phyloP scores from a whole-genome alignment of 805 yeast genomes.

The Saccharomycopsis microspora region DNA sequence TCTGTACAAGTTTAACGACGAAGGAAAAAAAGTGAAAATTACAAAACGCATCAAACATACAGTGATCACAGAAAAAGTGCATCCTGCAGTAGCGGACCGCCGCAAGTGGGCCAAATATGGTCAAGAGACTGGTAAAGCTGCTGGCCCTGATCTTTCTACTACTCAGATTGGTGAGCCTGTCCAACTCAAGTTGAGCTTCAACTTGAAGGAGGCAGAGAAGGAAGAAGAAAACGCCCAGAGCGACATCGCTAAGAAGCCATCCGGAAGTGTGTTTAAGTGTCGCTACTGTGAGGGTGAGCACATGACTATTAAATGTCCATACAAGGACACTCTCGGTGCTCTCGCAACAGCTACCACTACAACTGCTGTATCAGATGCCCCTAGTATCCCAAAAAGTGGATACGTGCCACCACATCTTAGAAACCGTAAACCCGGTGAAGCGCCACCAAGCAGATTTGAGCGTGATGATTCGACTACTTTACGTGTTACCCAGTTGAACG shows the following conservation, averaged over 20 bases:
- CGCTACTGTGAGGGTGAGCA: conserved; percentile 92
- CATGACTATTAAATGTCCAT: conserved; percentile 92
- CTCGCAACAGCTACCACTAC: conserved; percentile 16
- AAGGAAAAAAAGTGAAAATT: conserved; percentile 76
- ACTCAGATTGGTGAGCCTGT: conserved; percentile 85
- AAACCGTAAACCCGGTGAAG: conserved; percentile 30
- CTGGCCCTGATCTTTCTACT: conserved; percentile 84
- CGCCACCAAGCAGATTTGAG: conserved; percentile 23
- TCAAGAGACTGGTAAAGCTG: conserved; percentile 54
- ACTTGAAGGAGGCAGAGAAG: conserved; percentile 71
- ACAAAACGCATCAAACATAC: conserved; percentile 78
- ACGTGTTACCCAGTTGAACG: conserved; percentile 85
- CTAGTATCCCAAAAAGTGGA: conserved; percentile 24
- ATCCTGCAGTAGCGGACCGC: conserved; percentile 78
- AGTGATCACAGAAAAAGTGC: conserved; percentile 69
- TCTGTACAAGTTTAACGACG: conserved; percentile 59
- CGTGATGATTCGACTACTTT: conserved; percentile 66
- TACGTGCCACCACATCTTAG: conserved; percentile 37
- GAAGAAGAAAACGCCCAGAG: conserved; percentile 48
- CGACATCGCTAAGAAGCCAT: conserved; percentile 34
- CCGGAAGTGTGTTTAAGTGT: conserved; percentile 49
- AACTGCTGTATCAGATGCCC: conserved; percentile 24
- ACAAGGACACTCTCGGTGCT: conserved; percentile 64
- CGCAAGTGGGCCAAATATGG: conserved; percentile 87
- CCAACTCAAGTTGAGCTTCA: conserved; percentile 57